A percentile compares a stretch with the other conserved stretches of the same genome.
Conservation (phyloP, 1,139 yeast genomes). For the Kodamaea plutei region DNA sequence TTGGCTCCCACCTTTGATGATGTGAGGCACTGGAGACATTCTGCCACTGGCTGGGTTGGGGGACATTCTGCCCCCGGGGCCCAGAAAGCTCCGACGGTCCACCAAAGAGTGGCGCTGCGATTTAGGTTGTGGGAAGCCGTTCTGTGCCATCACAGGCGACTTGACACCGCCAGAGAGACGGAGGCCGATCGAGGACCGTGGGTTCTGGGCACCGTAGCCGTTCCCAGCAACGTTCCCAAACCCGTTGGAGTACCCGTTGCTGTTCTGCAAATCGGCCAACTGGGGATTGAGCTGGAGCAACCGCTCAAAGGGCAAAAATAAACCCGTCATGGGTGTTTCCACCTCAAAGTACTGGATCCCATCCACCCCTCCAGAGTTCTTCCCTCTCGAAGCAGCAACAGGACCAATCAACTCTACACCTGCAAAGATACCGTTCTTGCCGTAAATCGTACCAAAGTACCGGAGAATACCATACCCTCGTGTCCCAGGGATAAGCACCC, state of each 20-base stretch:
- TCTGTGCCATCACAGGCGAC: constrained; percentile 11
- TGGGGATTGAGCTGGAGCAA: constrained; percentile 41
- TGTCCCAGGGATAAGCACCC: constrained; percentile 43
- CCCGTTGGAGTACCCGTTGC: background rate
- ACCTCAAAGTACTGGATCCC: constrained; percentile 49
- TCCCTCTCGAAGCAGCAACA: constrained; percentile 44
- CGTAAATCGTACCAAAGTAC: constrained; percentile 71
- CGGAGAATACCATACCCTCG: constrained; percentile 57
- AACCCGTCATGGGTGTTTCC: constrained; percentile 58
- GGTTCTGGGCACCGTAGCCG: constrained; percentile 2
- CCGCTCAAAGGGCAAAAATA: constrained; percentile 69
- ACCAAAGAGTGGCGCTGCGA: constrained; percentile 2
- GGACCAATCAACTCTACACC: constrained; percentile 80
- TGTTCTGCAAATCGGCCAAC: constrained; percentile 3
- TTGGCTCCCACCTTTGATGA: background rate
- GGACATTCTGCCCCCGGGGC: no score
- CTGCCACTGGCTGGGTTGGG: constrained; percentile 2
- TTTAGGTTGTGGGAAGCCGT: constrained; percentile 2
- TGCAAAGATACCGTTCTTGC: constrained; percentile 75
- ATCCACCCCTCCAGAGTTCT: constrained; percentile 43
- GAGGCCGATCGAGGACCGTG: constrained; percentile 11
- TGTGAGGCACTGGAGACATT: constrained; percentile 2
- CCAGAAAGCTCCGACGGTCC: constrained; percentile 5
- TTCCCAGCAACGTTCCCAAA: constrained; percentile 1
- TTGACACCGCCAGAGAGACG: constrained; percentile 11